Conservation (phyloP, 2,329 filamentous ascomycete species). For the Lasiodiplodia sp. region DNA sequence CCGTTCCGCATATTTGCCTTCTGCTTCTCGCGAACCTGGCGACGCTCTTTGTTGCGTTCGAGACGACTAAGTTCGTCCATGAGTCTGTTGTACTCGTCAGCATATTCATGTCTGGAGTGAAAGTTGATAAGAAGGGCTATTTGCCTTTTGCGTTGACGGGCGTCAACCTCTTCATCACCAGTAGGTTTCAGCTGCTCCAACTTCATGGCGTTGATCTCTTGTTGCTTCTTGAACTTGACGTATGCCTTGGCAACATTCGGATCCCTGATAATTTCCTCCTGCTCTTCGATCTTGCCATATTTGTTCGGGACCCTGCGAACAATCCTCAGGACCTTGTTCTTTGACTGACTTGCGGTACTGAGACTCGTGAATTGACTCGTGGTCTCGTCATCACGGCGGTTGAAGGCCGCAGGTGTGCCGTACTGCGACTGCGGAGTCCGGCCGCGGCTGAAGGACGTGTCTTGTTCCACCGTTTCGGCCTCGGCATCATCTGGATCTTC, state of each 20-base stretch:
- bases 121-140: constrained; percentile 31
- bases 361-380: constrained; percentile 58
- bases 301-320: constrained; percentile 70
- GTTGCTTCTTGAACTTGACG: constrained; percentile 75
- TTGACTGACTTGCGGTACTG: constrained; percentile 65
- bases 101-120: constrained; percentile 7
- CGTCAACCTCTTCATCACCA: constrained; percentile 71
- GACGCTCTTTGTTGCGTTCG: constrained; percentile 88
- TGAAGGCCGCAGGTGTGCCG: constrained; percentile 63
- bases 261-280: constrained; percentile 73
- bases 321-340: constrained; percentile 75
- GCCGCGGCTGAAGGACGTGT: constrained; percentile 49
- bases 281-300: constrained; percentile 68
- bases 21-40: constrained; percentile 88
- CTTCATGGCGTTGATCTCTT: constrained; percentile 73
- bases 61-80: constrained; percentile 81
- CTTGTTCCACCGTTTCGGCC: constrained; percentile 49
- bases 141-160: constrained; percentile 63
- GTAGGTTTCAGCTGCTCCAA: constrained; percentile 70
- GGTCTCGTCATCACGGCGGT: constrained; percentile 74
- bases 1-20: constrained; percentile 65
- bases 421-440: constrained; percentile 73
- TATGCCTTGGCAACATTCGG: constrained; percentile 90
- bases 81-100: constrained; percentile 57
- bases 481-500: constrained; percentile 69